Base-by-base conservation (phyloP, 2,329 filamentous ascomycete species). In the Fusarium ramigenum region DNA sequence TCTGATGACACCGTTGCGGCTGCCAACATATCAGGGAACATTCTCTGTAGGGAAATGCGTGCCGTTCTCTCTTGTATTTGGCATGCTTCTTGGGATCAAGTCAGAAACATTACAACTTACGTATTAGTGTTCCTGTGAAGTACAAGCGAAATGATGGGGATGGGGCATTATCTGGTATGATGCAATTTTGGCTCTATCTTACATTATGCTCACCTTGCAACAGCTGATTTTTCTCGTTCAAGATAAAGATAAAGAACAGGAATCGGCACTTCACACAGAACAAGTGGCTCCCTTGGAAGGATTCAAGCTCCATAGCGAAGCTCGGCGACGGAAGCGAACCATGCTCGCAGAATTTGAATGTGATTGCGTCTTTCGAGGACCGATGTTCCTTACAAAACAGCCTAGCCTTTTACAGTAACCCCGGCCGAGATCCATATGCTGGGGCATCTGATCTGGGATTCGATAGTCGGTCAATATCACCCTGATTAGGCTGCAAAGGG, bases 41-140 rank as follows among this genome's bases (percentile, higher is more conserved):
- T 1, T 30, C 7, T 11, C 25, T 21, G 25, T 19, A 3, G 9
- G 3, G 44, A 10, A 30, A 11, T 6, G 9, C 3, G 12, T 21
- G 14, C 6, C 25, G 9, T 11, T 30, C 25, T 21, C 1, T 11
- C 7, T 47, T 47, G 19, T 21, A 8, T 21, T 7, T 21, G 12
- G 6, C 6, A 5, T 10, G 5, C 19, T 47, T 47, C 9, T 15
- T 21, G 9, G 19, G 25, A 30, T 30, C 25, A 2, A 9, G 2
- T 30, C 4, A 47, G 7, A 28, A 28, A 5, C 19, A 15, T 2
- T 21, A 21, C 14, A 47, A 12, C 3, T 12, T 7, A 15, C 18
- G 25, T 5, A 21, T 47, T 11, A 30, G 25, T 28, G 18, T 46
- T 4, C 4, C 25, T 30, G 14, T 10, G 44, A 11, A 2, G 15